Percentiles rank a stretch among this genome's conserved stretches.
Evolutionary conservation across 164 flowering plant species (phyloP).

Genomic region (Liquidambar formosana): DNA sequence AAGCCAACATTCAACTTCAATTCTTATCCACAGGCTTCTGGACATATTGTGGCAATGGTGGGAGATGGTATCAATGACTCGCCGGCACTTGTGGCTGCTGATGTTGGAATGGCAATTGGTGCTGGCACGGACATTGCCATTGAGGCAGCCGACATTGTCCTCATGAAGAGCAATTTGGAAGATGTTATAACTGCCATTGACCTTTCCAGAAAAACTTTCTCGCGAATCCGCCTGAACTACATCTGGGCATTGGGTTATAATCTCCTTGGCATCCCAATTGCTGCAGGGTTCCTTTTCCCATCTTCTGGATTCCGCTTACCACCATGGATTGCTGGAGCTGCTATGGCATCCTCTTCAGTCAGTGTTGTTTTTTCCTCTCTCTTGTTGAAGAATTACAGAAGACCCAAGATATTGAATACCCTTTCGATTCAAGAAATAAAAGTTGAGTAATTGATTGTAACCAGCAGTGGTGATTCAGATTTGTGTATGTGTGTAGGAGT

Average conservation of each 20-base stretch:
- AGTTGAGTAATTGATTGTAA: constrained; percentile 31
- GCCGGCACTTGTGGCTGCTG: constrained; percentile 85
- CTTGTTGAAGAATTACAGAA: constrained; percentile 55
- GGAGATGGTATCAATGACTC: constrained; percentile 91
- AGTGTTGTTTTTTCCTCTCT: constrained; percentile 73
- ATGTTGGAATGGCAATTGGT: constrained; percentile 88
- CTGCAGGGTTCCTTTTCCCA: constrained; percentile 73
- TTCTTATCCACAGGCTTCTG: constrained; percentile 40
- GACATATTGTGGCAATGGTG: constrained; percentile 71
- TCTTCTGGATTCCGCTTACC: constrained; percentile 59
- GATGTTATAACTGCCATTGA: constrained; percentile 82
- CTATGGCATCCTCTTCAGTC: constrained; percentile 86
- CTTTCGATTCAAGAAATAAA: constrained; percentile 44
- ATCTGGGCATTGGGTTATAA: constrained; percentile 80
- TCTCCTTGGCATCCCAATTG: constrained; percentile 63
- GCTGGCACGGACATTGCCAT: constrained; percentile 84
- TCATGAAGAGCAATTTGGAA: constrained; percentile 80
- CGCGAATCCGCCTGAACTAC: constrained; percentile 66
- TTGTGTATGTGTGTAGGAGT: background rate
- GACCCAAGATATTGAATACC: constrained; percentile 50
- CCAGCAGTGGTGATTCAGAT: background rate
- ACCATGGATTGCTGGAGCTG: constrained; percentile 87
- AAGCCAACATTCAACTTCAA: background rate
- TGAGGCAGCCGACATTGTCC: constrained; percentile 83
- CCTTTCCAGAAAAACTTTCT: constrained; percentile 69